Base-by-base conservation (phyloP, 2,329 filamentous ascomycete species). In the Cladosporium sp. region DNA sequence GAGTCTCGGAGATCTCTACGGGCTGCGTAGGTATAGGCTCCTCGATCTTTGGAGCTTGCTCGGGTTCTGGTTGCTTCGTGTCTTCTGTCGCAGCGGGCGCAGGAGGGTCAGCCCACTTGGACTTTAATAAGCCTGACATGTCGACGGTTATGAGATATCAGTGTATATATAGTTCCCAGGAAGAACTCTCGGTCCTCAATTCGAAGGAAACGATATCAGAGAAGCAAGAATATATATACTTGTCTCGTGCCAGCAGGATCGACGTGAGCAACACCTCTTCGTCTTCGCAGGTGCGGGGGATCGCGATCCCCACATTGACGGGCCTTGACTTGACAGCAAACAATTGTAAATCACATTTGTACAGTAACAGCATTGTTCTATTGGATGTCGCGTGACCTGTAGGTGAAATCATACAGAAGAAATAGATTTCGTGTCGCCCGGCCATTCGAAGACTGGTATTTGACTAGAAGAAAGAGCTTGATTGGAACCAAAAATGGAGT, bases 41-140 rank as follows among this genome's bases (percentile, higher is more conserved):
- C 19, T 56, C 34, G 34, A 17, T 40, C 22, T 47, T 25, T 17
- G 30, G 30, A 25, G 52, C 30, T 47, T 34, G 40, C 34, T 47
- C 30, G 20, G 54, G 20, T 17, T 38, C 28, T 3, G 52, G 11
- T 14, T 47, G 42, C 34, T 47, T 56, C 54, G 34, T 39, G 17
- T 40, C 45, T 12, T 36, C 15, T 37, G 45, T 36, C 25, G 37
- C 38, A 34, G 30, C 20, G 19, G 54, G 54, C n/a, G 45, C 22
- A 12, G 47, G 55, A 9, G 55, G 55, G 19, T 58, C 45, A 25
- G 55, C 55, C 55, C 55, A 58, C 25, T 37, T 51, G 2, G 55
- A 58, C 19, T 51, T 45, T 19, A 51, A 14, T 36, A 58, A 28
- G n/a, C 45, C 50, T 17, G 55, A 51, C 55, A 58, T 58, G 19